phyloP scores from a whole-genome alignment of 2,329 filamentous ascomycete genomes.

The Talaromyces sp. region DNA sequence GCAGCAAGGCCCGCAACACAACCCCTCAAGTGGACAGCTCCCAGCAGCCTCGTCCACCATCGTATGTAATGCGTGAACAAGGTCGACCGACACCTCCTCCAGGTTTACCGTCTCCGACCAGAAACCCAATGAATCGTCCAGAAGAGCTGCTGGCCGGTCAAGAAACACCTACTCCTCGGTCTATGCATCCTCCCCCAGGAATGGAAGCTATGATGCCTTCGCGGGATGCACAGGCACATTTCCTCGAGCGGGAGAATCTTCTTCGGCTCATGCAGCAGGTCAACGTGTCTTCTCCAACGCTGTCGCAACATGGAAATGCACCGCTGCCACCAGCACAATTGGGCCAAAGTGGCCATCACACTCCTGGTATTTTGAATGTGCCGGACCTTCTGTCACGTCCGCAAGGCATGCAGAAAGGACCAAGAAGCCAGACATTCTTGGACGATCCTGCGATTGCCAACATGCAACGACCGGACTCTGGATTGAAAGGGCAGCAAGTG shows the following conservation, averaged over 20 bases:
- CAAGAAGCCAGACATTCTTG: constrained; percentile 36
- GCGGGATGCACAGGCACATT: constrained; percentile 42
- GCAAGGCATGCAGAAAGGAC: constrained; percentile 29
- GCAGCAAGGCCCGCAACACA: constrained; percentile 41
- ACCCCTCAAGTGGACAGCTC: constrained; percentile 40
- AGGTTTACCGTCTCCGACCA: constrained; percentile 28
- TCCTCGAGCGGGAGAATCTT: constrained; percentile 73
- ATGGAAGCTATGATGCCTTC: constrained; percentile 26
- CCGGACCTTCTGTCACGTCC: constrained; percentile 32
- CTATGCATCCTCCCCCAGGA: constrained; percentile 11
- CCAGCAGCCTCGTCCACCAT: constrained; percentile 27
- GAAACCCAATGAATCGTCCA: constrained; percentile 18
- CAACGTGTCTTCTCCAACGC: constrained; percentile 26
- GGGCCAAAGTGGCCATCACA: constrained; percentile 19
- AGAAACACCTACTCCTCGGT: constrained; percentile 18
- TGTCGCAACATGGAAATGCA: constrained; percentile 21
- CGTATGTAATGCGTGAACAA: constrained; percentile 29
- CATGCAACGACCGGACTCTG: constrained; percentile 35
- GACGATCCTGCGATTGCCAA: constrained; percentile 43
- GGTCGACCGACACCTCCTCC: constrained; percentile 19
- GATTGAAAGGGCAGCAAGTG: constrained; percentile 30
- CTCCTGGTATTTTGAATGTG: constrained; percentile 32
- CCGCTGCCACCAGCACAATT: constrained; percentile 22
- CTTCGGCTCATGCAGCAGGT: constrained; percentile 74
- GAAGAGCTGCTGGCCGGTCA: constrained; percentile 29